Percentiles rank a stretch among this genome's conserved stretches.
phyloP scores from a whole-genome alignment of 192 early-diverging fungal genomes.

The Entomortierella beljakovae region DNA sequence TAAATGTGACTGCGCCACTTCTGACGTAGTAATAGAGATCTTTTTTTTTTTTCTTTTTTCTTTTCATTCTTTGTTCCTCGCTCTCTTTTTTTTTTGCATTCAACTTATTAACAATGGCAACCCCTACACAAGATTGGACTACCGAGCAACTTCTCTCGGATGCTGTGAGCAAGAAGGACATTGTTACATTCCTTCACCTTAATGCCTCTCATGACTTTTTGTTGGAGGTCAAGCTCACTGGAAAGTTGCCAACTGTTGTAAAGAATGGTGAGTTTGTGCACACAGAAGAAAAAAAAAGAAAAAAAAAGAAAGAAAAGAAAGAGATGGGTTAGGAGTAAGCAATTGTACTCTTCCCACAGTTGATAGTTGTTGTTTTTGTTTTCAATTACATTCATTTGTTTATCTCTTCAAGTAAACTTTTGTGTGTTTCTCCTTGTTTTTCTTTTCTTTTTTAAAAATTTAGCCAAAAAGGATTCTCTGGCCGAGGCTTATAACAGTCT shows the following conservation, averaged over 20 bases:
- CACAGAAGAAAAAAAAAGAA: background rate
- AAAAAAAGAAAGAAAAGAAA: background rate
- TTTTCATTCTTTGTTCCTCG: background rate
- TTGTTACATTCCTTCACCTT: conserved; percentile 73
- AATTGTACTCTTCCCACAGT: background rate
- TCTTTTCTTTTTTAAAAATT: no score
- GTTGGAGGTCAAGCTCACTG: conserved; percentile 74
- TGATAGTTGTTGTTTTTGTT: background rate
- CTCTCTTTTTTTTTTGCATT: background rate
- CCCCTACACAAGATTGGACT: conserved; percentile 68
- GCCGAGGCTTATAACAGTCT: conserved; percentile 71
- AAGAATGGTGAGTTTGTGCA: conserved; percentile 62
- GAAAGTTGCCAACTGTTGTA: conserved; percentile 73
- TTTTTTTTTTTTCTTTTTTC: conserved; percentile 10
- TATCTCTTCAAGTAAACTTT: no score
- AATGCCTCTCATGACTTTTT: conserved; percentile 71
- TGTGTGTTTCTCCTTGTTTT: no score
- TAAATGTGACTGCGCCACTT: no score
- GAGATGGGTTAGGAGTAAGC: background rate
- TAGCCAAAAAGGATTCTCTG: conserved; percentile 71
- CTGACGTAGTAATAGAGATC: no score
- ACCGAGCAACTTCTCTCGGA: conserved; percentile 70
- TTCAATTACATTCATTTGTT: no score
- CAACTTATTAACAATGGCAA: conserved; percentile 26
- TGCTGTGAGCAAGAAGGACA: conserved; percentile 78